A percentile compares a stretch with the other conserved stretches of the same genome.
These are phyloP conservation scores for Spizellomyces punctatus DNA, from an alignment of 192 early-diverging fungal species.

Conservation along the genomic window DNA sequence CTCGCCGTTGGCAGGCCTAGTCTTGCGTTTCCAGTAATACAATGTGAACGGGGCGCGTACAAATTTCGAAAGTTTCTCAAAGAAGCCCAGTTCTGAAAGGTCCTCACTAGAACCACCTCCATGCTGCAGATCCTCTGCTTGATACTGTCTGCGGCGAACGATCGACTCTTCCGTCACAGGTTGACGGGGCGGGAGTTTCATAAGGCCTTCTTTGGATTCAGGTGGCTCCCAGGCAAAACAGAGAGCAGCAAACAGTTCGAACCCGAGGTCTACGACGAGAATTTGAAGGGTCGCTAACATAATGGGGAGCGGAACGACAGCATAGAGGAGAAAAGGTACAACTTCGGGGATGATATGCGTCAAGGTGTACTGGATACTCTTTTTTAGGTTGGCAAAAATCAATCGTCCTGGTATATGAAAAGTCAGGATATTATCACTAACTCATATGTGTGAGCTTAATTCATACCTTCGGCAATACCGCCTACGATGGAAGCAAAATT, in stretches of 20 bases:
- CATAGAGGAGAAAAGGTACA: constrained; percentile 77
- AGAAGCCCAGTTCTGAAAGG: no score
- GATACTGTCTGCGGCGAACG: constrained; percentile 12
- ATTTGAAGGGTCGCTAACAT: constrained; percentile 83
- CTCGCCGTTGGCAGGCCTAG: constrained; percentile 78
- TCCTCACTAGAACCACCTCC: neutral
- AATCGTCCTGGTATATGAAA: constrained; percentile 61
- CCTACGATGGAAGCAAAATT: constrained; percentile 95
- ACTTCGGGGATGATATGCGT: constrained; percentile 92
- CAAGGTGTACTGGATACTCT: constrained; percentile 90
- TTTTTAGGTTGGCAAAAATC: constrained; percentile 95
- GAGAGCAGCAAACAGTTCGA: constrained; percentile 84
- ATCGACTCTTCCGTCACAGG: constrained; percentile 84
- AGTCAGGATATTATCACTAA: no score
- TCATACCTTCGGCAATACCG: constrained; percentile 82
- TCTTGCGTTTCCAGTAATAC: constrained; percentile 39
- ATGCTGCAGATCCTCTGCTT: neutral
- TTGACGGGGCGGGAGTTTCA: constrained; percentile 88
- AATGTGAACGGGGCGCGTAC: constrained; percentile 12
- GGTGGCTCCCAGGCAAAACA: constrained; percentile 91
- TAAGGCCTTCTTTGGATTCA: constrained; percentile 74
- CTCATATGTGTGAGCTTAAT: no score
- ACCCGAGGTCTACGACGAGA: constrained; percentile 90
- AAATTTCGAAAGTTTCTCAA: no score
- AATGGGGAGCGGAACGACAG: constrained; percentile 82